phyloP scores from a whole-genome alignment of 768 basidiomycete species.

The Russula sp. region DNA sequence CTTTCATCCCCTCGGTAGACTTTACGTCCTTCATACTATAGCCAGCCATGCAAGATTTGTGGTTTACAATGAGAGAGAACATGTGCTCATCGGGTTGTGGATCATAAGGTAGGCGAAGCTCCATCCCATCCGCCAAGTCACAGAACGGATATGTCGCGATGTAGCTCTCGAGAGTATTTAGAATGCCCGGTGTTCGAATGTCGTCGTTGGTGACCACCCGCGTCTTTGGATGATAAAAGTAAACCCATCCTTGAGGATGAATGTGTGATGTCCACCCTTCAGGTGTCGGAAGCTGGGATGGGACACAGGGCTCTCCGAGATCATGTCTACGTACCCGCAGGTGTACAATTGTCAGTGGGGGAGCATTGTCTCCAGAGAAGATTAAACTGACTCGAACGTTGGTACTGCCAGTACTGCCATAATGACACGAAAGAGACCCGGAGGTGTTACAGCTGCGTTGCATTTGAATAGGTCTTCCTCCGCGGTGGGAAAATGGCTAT shows the following conservation, averaged over 20 bases:
- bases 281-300: not conserved
- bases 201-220: constrained; percentile 51
- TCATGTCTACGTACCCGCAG: not conserved
- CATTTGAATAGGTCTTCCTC: not conserved
- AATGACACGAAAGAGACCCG: not conserved
- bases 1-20: constrained; percentile 1
- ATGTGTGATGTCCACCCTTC: constrained; percentile 34
- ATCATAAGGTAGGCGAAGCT: constrained; percentile 42
- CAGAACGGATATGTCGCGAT: constrained; percentile 35
- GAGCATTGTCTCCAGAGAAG: no score
- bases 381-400: constrained; percentile 10
- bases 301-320: not conserved
- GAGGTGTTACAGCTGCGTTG: not conserved
- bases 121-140: constrained; percentile 43
- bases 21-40: constrained; percentile 35
- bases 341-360: not conserved
- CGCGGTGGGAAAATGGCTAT: not conserved
- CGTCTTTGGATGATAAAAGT: constrained; percentile 45
- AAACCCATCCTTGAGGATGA: constrained; percentile 51
- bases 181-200: constrained; percentile 41
- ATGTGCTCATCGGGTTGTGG: constrained; percentile 32
- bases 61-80: constrained; percentile 47
- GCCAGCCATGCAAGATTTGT: constrained; percentile 48
- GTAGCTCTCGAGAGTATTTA: constrained; percentile 36
- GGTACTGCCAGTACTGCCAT: constrained; percentile 4